Conservation (phyloP, 2,329 filamentous ascomycete genomes). For the Phyllachora maydis region DNA sequence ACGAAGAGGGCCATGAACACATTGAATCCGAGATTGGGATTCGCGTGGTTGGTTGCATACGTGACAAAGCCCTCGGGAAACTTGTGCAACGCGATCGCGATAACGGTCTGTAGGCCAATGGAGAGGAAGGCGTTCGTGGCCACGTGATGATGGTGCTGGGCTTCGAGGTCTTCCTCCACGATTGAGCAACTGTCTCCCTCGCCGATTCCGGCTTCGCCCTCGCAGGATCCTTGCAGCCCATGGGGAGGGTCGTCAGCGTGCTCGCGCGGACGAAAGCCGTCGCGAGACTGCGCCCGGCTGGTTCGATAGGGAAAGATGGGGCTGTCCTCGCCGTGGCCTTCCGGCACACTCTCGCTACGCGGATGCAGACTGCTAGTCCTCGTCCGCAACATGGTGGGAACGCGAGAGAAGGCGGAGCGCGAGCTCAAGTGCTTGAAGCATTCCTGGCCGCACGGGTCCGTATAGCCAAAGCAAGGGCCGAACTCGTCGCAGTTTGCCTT, state of each 20-base stretch:
- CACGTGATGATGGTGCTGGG: slow-evolving; percentile 77
- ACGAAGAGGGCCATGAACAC: slow-evolving; percentile 94
- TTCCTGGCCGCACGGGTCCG: slow-evolving; percentile 43
- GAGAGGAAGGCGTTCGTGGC: slow-evolving; percentile 83
- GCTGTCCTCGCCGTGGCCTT: slow-evolving; percentile 9
- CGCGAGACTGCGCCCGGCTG: slow-evolving; percentile 17
- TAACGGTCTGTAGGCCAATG: slow-evolving; percentile 87
- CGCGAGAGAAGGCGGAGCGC: slow-evolving; percentile 14
- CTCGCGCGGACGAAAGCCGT: too few species aligned
- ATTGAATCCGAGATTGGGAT: slow-evolving; percentile 67
- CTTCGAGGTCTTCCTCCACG: slow-evolving; percentile 20
- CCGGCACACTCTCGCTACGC: slow-evolving; percentile 10
- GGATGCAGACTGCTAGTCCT: slow-evolving; percentile 15
- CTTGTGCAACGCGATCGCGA: slow-evolving; percentile 91
- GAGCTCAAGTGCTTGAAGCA: slow-evolving; percentile 37
- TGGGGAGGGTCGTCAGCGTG: too few species aligned
- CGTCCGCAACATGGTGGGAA: slow-evolving; percentile 18
- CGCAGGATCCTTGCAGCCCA: too few species aligned
- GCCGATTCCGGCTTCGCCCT: too few species aligned
- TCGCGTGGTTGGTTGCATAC: slow-evolving; percentile 93
- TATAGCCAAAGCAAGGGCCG: slow-evolving; percentile 42
- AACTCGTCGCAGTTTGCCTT: slow-evolving; percentile 39
- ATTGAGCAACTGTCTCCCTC: slow-evolving; percentile 8
- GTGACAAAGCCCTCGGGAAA: slow-evolving; percentile 78
- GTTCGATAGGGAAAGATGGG: slow-evolving; percentile 12